Percentiles rank a stretch among this genome's conserved stretches.
Conservation (phyloP, 129 eudicot species). For the Centaurea solstitialis region DNA sequence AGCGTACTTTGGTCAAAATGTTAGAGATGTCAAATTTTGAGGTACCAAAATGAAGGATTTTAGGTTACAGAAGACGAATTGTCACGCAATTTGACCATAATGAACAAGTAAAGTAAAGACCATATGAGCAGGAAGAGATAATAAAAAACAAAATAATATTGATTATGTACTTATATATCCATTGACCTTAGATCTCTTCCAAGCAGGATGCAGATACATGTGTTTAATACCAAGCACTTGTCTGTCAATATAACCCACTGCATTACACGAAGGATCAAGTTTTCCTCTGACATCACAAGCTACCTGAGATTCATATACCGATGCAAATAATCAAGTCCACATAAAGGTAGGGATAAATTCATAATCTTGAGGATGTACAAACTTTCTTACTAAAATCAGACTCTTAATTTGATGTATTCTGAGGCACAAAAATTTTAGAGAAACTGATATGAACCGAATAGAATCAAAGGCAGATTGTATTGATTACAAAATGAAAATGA, state of each 20-base stretch:
- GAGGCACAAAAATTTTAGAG: background rate
- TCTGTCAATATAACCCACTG: slow-evolving; percentile 80
- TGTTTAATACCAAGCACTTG: slow-evolving; percentile 70
- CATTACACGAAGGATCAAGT: slow-evolving; percentile 76
- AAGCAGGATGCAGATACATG: slow-evolving; percentile 79
- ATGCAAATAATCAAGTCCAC: background rate
- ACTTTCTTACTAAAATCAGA: background rate
- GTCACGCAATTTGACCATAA: background rate
- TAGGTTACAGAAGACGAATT: background rate
- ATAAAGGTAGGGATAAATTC: background rate
- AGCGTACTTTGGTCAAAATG: background rate
- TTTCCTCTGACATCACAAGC: slow-evolving; percentile 70
- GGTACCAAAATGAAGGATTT: background rate
- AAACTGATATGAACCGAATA: no score
- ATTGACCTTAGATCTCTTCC: slow-evolving; percentile 77
- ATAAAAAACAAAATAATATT: background rate
- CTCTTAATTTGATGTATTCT: background rate
- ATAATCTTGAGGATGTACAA: background rate
- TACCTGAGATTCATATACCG: slow-evolving; percentile 40
- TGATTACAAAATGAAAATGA: no score
- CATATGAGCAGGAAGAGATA: slow-evolving; percentile 1
- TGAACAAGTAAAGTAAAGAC: background rate
- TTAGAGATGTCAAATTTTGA: background rate
- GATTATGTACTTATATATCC: slow-evolving; percentile 7
- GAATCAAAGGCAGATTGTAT: no score